A percentile compares a stretch with the other conserved stretches of the same genome.
Evolutionary conservation across 2,329 filamentous ascomycete species (phyloP).

Genomic region (Apiospora kogelbergensis): DNA sequence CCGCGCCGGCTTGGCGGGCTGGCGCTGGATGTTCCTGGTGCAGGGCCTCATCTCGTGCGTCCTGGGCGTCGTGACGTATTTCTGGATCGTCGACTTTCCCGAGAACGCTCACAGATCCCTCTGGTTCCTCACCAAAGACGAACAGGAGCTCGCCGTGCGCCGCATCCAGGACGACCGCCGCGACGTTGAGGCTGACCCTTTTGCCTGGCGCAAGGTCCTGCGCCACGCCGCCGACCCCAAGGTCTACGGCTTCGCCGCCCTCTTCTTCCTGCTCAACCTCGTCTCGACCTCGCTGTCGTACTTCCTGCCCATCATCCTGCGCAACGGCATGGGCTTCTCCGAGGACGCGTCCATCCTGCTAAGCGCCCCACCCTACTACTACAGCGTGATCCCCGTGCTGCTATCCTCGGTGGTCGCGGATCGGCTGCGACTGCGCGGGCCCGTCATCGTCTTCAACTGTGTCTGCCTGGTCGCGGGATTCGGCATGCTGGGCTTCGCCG

Average conservation of each 20-base stretch:
- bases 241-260: slow-evolving; percentile 61
- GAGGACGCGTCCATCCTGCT: slow-evolving; percentile 57
- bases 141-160: slow-evolving; percentile 54
- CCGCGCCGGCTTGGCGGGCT: slow-evolving; percentile 54
- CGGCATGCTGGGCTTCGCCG: slow-evolving; percentile 62
- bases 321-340: slow-evolving; percentile 54
- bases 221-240: slow-evolving; percentile 59
- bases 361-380: slow-evolving; percentile 68
- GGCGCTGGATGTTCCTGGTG: slow-evolving; percentile 70
- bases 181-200: slow-evolving; percentile 57
- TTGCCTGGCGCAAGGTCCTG: slow-evolving; percentile 55
- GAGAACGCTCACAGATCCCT: slow-evolving; percentile 58
- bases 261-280: slow-evolving; percentile 68
- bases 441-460: slow-evolving; percentile 65
- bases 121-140: slow-evolving; percentile 55
- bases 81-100: slow-evolving; percentile 72
- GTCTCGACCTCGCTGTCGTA: slow-evolving; percentile 66
- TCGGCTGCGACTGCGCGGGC: slow-evolving; percentile 57
- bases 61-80: slow-evolving; percentile 61
- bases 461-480: slow-evolving; percentile 62
- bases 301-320: slow-evolving; percentile 63
- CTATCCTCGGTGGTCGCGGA: slow-evolving; percentile 64
- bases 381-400: slow-evolving; percentile 62
- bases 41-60: slow-evolving; percentile 62
- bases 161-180: slow-evolving; percentile 62